Evolutionary conservation across 2,329 filamentous ascomycete genomes (phyloP).

Genomic region (Fusarium falciforme): DNA sequence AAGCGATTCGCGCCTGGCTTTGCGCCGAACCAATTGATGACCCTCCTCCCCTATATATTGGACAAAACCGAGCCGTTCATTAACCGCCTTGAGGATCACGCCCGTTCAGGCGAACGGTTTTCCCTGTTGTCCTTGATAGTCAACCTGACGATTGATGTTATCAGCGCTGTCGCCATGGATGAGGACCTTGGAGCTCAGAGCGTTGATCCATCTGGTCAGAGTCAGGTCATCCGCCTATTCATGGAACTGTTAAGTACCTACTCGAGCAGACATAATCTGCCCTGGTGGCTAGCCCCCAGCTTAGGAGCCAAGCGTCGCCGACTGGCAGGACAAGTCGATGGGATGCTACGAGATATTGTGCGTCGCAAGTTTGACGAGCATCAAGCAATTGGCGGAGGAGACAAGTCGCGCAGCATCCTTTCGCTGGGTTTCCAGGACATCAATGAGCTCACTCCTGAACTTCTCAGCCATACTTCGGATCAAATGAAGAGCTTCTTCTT

Average conservation of each 20-base stretch:
- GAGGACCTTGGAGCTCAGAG: background rate
- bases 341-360: background rate
- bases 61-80: background rate
- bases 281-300: background rate
- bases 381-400: background rate
- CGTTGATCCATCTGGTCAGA: background rate
- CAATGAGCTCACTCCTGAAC: constrained; percentile 40
- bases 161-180: background rate
- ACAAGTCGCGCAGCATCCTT: constrained; percentile 42
- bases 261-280: background rate
- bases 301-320: background rate
- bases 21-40: background rate
- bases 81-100: background rate
- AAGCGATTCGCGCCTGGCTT: background rate
- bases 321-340: background rate
- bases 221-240: background rate
- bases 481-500: constrained; percentile 55
- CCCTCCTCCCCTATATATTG: background rate
- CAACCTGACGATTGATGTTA: background rate
- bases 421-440: constrained; percentile 47
- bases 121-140: background rate
- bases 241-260: background rate
- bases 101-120: background rate
- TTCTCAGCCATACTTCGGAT: constrained; percentile 48
- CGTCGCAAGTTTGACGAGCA: background rate